A percentile compares a stretch with the other conserved stretches of the same genome.
These are phyloP conservation scores for Rhizopus stolonifer DNA, from an alignment of 371 early-diverging fungal genomes.

Conservation along the genomic window DNA sequence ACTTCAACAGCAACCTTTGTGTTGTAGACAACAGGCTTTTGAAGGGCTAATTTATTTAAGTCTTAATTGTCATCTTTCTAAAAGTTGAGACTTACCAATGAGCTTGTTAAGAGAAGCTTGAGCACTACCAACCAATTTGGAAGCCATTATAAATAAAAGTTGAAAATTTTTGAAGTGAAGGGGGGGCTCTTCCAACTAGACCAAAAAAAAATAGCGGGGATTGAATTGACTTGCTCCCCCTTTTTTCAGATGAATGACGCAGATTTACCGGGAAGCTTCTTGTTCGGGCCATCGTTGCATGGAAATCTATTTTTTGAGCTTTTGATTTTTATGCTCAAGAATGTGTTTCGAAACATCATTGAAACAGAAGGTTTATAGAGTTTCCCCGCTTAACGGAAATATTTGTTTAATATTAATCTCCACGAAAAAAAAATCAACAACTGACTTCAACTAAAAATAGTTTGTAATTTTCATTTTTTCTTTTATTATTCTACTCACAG, in stretches of 20 bases:
- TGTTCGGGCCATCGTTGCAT: too few species aligned
- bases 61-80: not conserved
- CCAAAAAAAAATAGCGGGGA: conserved; percentile 2
- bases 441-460: too few species aligned
- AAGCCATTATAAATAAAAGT: conserved; percentile 22
- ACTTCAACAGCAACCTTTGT: conserved; percentile 66
- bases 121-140: conserved; percentile 24
- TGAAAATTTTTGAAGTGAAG: conserved; percentile 3
- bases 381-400: too few species aligned
- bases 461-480: too few species aligned
- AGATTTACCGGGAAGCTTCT: too few species aligned
- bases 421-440: too few species aligned
- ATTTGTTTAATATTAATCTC: too few species aligned
- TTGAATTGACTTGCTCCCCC: not conserved
- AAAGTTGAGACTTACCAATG: conserved; percentile 22
- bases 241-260: not conserved
- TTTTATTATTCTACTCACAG: too few species aligned
- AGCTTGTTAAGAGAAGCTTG: conserved; percentile 31
- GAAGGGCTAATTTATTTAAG: conserved; percentile 41
- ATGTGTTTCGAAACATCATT: too few species aligned
- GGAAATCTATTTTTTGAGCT: too few species aligned
- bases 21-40: conserved; percentile 57
- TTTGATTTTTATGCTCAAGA: too few species aligned
- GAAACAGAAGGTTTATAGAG: too few species aligned
- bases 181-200: not conserved